Percentiles rank a stretch among this genome's conserved stretches.
These are phyloP conservation scores for Colletotrichum higginsianum DNA, from an alignment of 2,329 filamentous ascomycete genomes.

Conservation along the genomic window DNA sequence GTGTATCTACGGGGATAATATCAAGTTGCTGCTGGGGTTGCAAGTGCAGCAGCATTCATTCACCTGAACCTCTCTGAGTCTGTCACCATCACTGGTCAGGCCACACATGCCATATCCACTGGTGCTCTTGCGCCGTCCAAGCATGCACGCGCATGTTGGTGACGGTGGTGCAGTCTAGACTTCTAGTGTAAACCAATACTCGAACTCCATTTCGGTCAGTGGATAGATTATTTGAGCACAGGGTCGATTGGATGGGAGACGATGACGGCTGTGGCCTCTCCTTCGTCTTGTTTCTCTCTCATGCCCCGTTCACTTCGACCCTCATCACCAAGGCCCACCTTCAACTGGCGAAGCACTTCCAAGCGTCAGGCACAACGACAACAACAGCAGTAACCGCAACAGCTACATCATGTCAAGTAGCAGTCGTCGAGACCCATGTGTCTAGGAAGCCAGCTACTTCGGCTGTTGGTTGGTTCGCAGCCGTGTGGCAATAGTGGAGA, in stretches of 20 bases:
- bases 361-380: conserved; percentile 31
- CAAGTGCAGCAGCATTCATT: neutral
- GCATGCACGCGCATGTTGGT: neutral
- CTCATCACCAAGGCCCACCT: neutral
- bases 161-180: neutral
- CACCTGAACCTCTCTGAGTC: neutral
- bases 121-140: neutral
- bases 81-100: too few species aligned
- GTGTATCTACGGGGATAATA: conserved; percentile 1
- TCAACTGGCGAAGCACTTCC: conserved; percentile 34
- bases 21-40: neutral
- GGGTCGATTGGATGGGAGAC: conserved; percentile 3
- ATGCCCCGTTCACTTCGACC: neutral
- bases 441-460: neutral
- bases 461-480: conserved; percentile 36
- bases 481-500: conserved; percentile 36
- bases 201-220: neutral
- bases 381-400: conserved; percentile 23
- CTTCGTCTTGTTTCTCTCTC: neutral
- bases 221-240: neutral
- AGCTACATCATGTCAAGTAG: conserved; percentile 17
- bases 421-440: conserved; percentile 18
- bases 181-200: conserved; percentile 6
- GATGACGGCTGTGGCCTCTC: conserved; percentile 3
- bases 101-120: neutral